Evolutionary conservation across 805 yeast species (phyloP), one percentile per base, ranked within the genome.

Genomic region (Lachancea sp.): DNA sequence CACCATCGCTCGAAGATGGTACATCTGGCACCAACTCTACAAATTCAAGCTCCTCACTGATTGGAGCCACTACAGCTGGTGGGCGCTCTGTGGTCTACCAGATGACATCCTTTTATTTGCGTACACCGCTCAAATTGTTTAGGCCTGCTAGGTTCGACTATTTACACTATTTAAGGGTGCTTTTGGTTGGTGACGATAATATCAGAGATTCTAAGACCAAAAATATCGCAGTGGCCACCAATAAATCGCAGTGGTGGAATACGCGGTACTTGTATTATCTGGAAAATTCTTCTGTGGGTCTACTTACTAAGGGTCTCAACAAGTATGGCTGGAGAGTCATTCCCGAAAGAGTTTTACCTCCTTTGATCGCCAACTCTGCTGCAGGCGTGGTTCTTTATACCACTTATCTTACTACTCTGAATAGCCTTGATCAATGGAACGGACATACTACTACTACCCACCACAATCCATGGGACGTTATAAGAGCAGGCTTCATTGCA

Each of bases 141-240:
- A 69, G 95, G 25, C 97, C 97, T 1, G 80, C 95, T 3, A 66
- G 97, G 29, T 84, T 90, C 45, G 97, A 90, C 59, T 87, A 85
- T 53, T 66, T 86, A 56, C 84, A 84, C 6, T 74, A 79, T 40
- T 76, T 82, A 1, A 63, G 88, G 38, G 74, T 75, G 5, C 54
- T 68, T 21, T 75, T 75, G 25, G 46, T 56, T 4, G 54, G 53
- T 23, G 56, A 49, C 17, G 45, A 45, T 16, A 40, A 24, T n/a
- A 29, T 18, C 12, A 29, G 20, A 13, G 35, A 13, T 7, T 12
- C 34, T 9, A 28, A 16, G 19, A 34, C 19, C 18, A 30, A 16
- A 22, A 22, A 29, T 23, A 28, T 15, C 9, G 20, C 36, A 13
- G 32, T 25, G 13, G 28, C 33, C 19, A 30, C 31, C 21, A 29